Base-by-base conservation (phyloP, 768 basidiomycete species). In the Tremella fuciformis region DNA sequence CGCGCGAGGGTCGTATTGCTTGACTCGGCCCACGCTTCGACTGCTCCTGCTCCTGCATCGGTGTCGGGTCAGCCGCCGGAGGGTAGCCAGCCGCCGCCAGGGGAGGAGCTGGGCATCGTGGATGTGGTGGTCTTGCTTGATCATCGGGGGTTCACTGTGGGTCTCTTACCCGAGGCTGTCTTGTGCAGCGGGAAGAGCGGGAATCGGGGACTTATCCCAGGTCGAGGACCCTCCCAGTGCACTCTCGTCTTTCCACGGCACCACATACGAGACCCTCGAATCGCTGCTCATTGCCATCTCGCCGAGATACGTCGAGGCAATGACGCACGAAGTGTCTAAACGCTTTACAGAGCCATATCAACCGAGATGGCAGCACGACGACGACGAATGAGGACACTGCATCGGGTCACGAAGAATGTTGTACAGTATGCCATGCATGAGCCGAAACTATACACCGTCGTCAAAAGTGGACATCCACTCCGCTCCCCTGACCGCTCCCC, bases 231-330 rank as follows among this genome's bases (percentile, higher is more conserved):
- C n/a, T 16, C 15, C 24, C 50, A 25, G 41, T 13, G 18, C 37
- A 11, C 8, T 13, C 13, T 54, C 25, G 18, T 21, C 41, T 4
- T 49, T 58, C 46, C 63, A 47, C n/a, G 53, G 55, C 52, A 50
- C 50, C 39, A 71, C 69, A 22, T 71, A 58, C 56, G 69, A 71
- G 52, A 52, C 57, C 8, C 51, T 71, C 42, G 69, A 71, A 42
- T 46, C 66, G 7, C 55, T 71, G 8, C 49, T 71, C 34, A 71
- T 71, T 21, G 69, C 62, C 37, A 38, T 66, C 2, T 66, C 64
- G 46, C 62, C 59, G 18, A 47, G 34, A 8, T 71, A 71, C 57
- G 64, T 63, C 4, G 13, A 29, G 25, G 69, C 66, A n/a, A 71
- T 71, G 69, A 62, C 62, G 13, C 40, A 50, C 1, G 69, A 71